Base-by-base conservation (phyloP, 2,329 filamentous ascomycete species). In the Metarhizium humberi region DNA sequence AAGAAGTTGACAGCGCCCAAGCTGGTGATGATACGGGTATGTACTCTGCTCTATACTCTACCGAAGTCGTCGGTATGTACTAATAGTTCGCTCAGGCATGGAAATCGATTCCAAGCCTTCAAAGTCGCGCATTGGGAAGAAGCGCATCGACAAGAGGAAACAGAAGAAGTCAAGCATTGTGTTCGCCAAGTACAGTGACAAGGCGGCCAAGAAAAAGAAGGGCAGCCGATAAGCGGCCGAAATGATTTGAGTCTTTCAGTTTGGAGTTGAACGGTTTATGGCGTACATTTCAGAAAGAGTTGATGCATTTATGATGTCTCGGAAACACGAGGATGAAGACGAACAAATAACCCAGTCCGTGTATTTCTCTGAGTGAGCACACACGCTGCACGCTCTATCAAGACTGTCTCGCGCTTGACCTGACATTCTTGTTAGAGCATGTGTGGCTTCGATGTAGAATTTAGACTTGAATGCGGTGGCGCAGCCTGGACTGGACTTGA, bases 181-280 rank as follows among this genome's bases (percentile, higher is more conserved):
- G 25, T 86, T 86, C 59, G 75, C 75, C 53, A 82, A 77, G 63
- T 83, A 79, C 65, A 77, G 77, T 58, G 77, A 81, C 56, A 75
- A 75, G 59, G 68, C 74, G 60, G 70, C 70, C 60, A 76, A 73
- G 64, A 78, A 75, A 69, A 74, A 71, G 64, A 67, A 61, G 52
- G 53, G 54, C 13, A 57, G 52, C 51, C 60, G 59, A 50, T 58
- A 50, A 55, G 53, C 10, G n/a, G 6, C 20, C 40, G 40, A 16
- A 16, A 25, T 30, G 11, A 6, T 48, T 48, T 48, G 20, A 8
- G n/a, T 18, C 3, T 20, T 45, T 45, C 42, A 20, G 18, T 20
- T 45, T 20, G 42, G 42, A 18, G 42, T 45, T 20, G 42, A 20
- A 18, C 16, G 42, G 42, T 18, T 20, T 43, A n/a, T 14, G 42